Evolutionary conservation across 768 basidiomycete species (phyloP), one percentile per base, ranked within the genome.

Genomic region (Sutorius australiensis): DNA sequence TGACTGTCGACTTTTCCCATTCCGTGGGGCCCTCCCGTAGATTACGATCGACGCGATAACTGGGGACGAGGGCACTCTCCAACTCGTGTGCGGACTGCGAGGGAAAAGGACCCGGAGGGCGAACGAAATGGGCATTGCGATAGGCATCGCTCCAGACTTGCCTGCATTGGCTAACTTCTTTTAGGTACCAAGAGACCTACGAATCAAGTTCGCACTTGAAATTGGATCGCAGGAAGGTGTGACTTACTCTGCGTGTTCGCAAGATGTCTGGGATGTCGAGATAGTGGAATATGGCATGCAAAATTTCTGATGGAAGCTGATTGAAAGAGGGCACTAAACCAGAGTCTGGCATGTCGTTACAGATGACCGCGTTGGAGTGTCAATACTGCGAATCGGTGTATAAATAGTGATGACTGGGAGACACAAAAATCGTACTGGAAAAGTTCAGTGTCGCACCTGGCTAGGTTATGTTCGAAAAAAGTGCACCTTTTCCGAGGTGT

Each of bases 121-220:
- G 45, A 46, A 63, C 21, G 12, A 63, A 52, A 5, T 44, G 14
- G 38, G 52, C 45, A 0, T 21, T 46, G 36, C 60, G 51, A 53
- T 63, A 63, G n/a, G 46, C 48, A 5, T 53, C 21, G 12, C 51
- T 51, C 64, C 63, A 65, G 14, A 66, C 14, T 4, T 46, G 40
- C 47, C 50, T 61, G 30, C 6, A 21, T 27, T 41, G 44, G 48
- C 49, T 63, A 0, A 48, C 21, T 5, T 6, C 37, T 1, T 56
- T 50, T 16, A 63, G 36, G 38, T 47, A 49, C 27, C 32, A 50
- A 31, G 51, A 53, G 32, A 60, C 61, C 58, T 62, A 42, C 5
- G 17, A 41, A 24, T 24, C 2, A 24, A 14, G 21, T 19, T 19
- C 12, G 48, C 21, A 51, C 34, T 3, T 6, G n/a, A 12, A 21